Evolutionary conservation across 2,329 filamentous ascomycete species (phyloP).

Genomic region (Plenodomus biglobosus): DNA sequence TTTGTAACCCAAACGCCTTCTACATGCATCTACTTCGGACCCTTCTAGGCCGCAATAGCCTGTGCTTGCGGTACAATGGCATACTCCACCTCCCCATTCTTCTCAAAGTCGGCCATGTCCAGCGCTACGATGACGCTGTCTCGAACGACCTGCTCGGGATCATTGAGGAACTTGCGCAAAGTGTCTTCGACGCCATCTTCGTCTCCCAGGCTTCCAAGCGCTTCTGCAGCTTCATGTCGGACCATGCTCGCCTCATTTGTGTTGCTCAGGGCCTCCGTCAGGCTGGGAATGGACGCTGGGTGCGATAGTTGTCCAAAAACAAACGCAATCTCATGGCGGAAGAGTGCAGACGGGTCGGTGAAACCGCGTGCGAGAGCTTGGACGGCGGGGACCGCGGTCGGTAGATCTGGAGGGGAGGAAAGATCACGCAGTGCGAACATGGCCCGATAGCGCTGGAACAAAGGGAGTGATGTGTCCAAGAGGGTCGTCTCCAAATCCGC

Average conservation of each 20-base stretch:
- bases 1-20: constrained; percentile 27
- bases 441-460: constrained; percentile 92
- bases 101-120: constrained; percentile 98
- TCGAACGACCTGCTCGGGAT: constrained; percentile 88
- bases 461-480: constrained; percentile 73
- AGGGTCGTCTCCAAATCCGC: constrained; percentile 73
- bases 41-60: constrained; percentile 29
- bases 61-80: constrained; percentile 72
- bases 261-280: constrained; percentile 77
- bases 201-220: constrained; percentile 88
- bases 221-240: constrained; percentile 94
- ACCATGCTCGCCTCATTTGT: constrained; percentile 91
- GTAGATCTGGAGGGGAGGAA: constrained; percentile 86
- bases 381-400: constrained; percentile 85
- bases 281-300: constrained; percentile 91
- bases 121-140: constrained; percentile 94
- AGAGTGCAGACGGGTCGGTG: constrained; percentile 82
- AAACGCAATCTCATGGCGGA: constrained; percentile 97
- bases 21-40: constrained; percentile 18
- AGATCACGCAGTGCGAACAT: constrained; percentile 98
- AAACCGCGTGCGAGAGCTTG: constrained; percentile 84
- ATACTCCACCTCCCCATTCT: constrained; percentile 84
- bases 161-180: constrained; percentile 79
- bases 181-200: constrained; percentile 90
- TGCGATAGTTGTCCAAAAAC: constrained; percentile 96